These are phyloP conservation scores for Puccinia polysora DNA, from an alignment of 1,284 basidiomycete genomes.

Conservation along the genomic window DNA sequence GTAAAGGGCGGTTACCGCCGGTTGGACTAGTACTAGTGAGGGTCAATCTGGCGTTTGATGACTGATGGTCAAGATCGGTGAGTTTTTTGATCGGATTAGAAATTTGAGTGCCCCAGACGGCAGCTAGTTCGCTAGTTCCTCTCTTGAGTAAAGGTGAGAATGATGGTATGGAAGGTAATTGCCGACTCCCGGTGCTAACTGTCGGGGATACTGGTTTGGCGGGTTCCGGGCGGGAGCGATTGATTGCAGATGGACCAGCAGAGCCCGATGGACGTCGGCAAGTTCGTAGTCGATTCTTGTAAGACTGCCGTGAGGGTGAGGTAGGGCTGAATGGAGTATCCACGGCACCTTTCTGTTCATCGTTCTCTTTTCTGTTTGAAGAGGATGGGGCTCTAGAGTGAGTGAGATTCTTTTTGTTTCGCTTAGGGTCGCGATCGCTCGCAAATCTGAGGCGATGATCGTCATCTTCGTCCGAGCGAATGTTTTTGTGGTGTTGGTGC, in stretches of 20 bases:
- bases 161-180: conserved; percentile 25
- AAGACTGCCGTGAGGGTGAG: conserved; percentile 14
- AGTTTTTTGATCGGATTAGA: conserved; percentile 5
- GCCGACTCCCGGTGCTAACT: neutral
- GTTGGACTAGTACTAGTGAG: neutral
- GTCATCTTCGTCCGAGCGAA: conserved; percentile 18
- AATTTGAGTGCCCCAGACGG: conserved; percentile 30
- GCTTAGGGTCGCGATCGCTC: conserved; percentile 5
- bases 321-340: neutral
- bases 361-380: conserved; percentile 3
- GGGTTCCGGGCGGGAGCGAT: conserved; percentile 4
- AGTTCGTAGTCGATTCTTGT: conserved; percentile 22
- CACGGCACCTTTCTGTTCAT: neutral
- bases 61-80: neutral
- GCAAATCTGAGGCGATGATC: conserved; percentile 4
- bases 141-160: conserved; percentile 33
- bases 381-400: neutral
- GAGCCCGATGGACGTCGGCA: conserved; percentile 10
- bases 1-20: conserved; percentile 16
- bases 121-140: conserved; percentile 35
- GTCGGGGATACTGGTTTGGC: neutral
- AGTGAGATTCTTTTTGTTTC: conserved; percentile 27
- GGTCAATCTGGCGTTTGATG: neutral
- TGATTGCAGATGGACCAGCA: neutral
- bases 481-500: conserved; percentile 27